phyloP scores from a whole-genome alignment of 1,284 basidiomycete species.

The Cryptococcus sp. region DNA sequence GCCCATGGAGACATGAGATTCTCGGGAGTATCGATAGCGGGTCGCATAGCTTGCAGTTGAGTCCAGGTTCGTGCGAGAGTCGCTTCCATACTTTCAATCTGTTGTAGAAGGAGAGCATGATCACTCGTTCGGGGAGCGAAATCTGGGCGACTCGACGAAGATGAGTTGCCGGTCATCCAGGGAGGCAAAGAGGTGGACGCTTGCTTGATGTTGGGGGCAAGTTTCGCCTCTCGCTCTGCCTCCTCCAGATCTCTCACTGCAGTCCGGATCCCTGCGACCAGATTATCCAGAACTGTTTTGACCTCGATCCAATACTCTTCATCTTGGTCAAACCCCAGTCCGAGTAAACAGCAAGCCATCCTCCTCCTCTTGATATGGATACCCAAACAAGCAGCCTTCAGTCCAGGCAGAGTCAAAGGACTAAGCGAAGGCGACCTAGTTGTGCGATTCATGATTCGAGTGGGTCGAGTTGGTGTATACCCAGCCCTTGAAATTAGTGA shows the following conservation, averaged over 20 bases:
- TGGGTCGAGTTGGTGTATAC: background rate
- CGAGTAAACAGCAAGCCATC: constrained; percentile 40
- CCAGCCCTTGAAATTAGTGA: constrained; percentile 1
- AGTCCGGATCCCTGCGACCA: constrained; percentile 15
- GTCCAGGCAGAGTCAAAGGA: constrained; percentile 34
- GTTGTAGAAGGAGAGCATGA: constrained; percentile 11
- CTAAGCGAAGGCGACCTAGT: constrained; percentile 13
- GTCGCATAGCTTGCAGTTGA: constrained; percentile 4
- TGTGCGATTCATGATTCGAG: background rate
- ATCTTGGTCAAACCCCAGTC: constrained; percentile 23
- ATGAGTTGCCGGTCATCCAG: background rate
- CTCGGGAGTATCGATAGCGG: background rate
- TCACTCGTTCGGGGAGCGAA: constrained; percentile 25
- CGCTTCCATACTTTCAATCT: constrained; percentile 15
- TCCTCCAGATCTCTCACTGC: constrained; percentile 19
- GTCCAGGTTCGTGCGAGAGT: constrained; percentile 15
- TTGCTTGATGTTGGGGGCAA: background rate
- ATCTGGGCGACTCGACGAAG: constrained; percentile 5
- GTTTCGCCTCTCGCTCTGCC: background rate
- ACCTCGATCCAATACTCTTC: constrained; percentile 32
- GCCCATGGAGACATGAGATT: constrained; percentile 9
- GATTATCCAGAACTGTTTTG: constrained; percentile 9
- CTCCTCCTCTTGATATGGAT: constrained; percentile 37
- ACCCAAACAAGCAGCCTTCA: constrained; percentile 36
- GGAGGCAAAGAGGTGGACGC: background rate